phyloP scores from a whole-genome alignment of 495 filamentous ascomycete species.

The Cercophora samala region DNA sequence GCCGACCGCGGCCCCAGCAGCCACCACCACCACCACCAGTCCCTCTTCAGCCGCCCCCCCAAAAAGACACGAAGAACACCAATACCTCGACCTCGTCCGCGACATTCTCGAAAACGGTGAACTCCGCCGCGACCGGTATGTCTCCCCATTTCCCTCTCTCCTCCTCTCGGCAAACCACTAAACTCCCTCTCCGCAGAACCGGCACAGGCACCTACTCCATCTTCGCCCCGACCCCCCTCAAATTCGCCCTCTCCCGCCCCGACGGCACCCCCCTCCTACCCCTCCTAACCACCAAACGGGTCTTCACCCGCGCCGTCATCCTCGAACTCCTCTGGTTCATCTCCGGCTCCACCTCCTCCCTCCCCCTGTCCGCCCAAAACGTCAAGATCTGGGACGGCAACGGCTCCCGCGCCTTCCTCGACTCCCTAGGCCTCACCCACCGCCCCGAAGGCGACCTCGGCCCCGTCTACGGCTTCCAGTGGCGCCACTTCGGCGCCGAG shows the following conservation, averaged over 20 bases:
- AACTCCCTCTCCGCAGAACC: slow-evolving; percentile 52
- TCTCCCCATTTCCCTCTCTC: too few species aligned
- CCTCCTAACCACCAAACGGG: slow-evolving; percentile 93
- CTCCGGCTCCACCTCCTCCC: slow-evolving; percentile 71
- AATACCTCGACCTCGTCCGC: slow-evolving; percentile 35
- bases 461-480: slow-evolving; percentile 97
- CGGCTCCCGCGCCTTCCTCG: slow-evolving; percentile 82
- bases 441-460: slow-evolving; percentile 86
- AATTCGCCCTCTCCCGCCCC: slow-evolving; percentile 64
- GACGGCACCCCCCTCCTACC: slow-evolving; percentile 65
- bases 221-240: slow-evolving; percentile 80
- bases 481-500: slow-evolving; percentile 93
- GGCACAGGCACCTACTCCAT: slow-evolving; percentile 89
- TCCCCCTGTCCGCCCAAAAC: slow-evolving; percentile 66
- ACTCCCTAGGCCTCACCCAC: slow-evolving; percentile 72
- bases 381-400: slow-evolving; percentile 99
- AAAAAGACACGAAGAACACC: slow-evolving; percentile 30
- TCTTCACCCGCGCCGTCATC: slow-evolving; percentile 86
- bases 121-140: slow-evolving; percentile 31
- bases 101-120: slow-evolving; percentile 33
- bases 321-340: slow-evolving; percentile 98
- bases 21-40: not conserved
- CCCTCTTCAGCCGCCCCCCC: not conserved
- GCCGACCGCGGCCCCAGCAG: not conserved
- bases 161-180: too few species aligned